Conservation (phyloP, 306 rosid species). For the Prunus dulcis region DNA sequence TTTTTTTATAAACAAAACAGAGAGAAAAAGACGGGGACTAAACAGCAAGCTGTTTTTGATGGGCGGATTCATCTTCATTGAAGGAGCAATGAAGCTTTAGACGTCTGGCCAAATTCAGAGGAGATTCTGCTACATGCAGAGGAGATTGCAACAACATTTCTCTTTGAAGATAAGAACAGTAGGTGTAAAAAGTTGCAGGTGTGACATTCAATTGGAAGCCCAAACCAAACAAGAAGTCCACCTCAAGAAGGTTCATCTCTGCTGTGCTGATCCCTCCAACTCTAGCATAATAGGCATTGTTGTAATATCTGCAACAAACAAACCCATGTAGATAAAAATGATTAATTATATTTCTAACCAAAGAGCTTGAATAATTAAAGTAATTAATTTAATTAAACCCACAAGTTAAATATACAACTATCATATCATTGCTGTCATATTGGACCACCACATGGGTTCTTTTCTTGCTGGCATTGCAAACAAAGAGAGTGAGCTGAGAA, state of each 20-base stretch:
- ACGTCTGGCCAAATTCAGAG: slow-evolving; percentile 42
- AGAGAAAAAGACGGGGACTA: slow-evolving; percentile 8
- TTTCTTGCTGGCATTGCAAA: too few relatives aligned
- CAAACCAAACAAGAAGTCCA: slow-evolving; percentile 84
- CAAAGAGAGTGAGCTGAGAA: background rate
- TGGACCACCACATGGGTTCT: background rate
- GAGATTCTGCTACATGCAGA: slow-evolving; percentile 37
- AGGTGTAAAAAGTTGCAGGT: slow-evolving; percentile 58
- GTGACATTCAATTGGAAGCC: slow-evolving; percentile 73
- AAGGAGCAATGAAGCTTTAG: slow-evolving; percentile 47
- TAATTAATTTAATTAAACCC: background rate
- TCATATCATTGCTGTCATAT: background rate
- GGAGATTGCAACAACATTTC: slow-evolving; percentile 63
- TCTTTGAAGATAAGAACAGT: slow-evolving; percentile 59
- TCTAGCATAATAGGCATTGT: slow-evolving; percentile 91
- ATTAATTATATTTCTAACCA: background rate
- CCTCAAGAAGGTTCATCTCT: slow-evolving; percentile 82
- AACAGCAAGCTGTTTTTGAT: slow-evolving; percentile 63
- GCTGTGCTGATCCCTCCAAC: slow-evolving; percentile 86
- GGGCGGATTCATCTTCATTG: slow-evolving; percentile 66
- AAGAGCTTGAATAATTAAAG: background rate
- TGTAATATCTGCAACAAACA: slow-evolving; percentile 56
- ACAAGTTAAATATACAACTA: background rate
- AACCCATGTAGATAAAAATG: background rate
- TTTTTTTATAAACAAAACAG: too few relatives aligned